Conservation (phyloP, 805 yeast species). For the Saturnispora mendoncae region DNA sequence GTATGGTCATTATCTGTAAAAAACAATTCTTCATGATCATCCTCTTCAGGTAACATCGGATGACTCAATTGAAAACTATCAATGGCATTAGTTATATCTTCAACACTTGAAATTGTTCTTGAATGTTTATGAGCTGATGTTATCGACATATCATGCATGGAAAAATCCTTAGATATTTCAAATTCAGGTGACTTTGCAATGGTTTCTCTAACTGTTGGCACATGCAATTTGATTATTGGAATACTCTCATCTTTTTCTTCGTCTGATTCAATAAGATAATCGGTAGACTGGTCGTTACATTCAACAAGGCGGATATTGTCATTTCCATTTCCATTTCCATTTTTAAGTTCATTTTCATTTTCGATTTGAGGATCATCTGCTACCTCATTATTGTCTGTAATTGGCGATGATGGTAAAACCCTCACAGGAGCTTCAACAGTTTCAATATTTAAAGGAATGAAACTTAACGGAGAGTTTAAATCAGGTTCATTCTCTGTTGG, state of each 20-base stretch:
- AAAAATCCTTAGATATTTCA: slow-evolving; percentile 6
- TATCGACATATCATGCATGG: background rate
- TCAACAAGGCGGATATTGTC: too few species aligned
- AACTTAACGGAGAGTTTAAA: slow-evolving; percentile 4
- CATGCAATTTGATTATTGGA: background rate
- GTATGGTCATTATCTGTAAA: background rate
- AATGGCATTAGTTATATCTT: slow-evolving; percentile 14
- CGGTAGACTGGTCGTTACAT: too few species aligned
- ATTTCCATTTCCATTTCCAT: too few species aligned
- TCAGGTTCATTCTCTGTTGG: slow-evolving; percentile 1
- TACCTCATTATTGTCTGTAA: background rate
- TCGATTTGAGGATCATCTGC: background rate
- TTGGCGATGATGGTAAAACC: background rate
- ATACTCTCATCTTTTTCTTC: background rate
- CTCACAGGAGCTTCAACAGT: slow-evolving; percentile 1
- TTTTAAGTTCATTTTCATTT: too few species aligned
- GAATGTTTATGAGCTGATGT: slow-evolving; percentile 12
- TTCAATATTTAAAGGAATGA: slow-evolving; percentile 1
- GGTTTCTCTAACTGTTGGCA: slow-evolving; percentile 1
- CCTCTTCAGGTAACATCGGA: background rate
- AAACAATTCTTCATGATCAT: background rate
- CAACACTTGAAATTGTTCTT: slow-evolving; percentile 16
- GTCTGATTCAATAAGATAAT: too few species aligned
- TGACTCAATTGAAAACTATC: slow-evolving; percentile 11
- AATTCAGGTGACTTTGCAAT: slow-evolving; percentile 4